Conservation (phyloP, 2,329 filamentous ascomycete genomes). For the Periconia macrospinosa region DNA sequence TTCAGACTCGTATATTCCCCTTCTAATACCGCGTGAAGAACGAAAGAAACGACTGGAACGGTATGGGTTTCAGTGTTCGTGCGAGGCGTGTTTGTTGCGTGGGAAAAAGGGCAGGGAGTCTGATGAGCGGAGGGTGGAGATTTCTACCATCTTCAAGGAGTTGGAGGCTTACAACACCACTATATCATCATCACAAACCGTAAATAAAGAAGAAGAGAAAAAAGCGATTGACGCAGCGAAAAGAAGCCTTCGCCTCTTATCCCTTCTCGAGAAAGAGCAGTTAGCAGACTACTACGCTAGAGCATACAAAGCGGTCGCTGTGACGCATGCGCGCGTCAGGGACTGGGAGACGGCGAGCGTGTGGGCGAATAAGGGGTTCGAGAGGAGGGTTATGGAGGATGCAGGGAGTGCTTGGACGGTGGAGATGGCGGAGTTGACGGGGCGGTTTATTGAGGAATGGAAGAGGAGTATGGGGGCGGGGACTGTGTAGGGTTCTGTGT, state of each 20-base stretch:
- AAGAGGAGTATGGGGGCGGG: slow-evolving; percentile 8
- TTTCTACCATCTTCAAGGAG: slow-evolving; percentile 23
- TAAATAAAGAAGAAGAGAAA: too few species aligned
- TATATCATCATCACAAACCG: slow-evolving; percentile 22
- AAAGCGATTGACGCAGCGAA: slow-evolving; percentile 24
- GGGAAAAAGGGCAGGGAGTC: slow-evolving; percentile 16
- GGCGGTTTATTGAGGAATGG: slow-evolving; percentile 32
- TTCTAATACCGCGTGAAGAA: slow-evolving; percentile 31
- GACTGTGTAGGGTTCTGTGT: not conserved
- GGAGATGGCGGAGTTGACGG: slow-evolving; percentile 36
- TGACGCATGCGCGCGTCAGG: slow-evolving; percentile 31
- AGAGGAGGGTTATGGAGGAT: slow-evolving; percentile 35
- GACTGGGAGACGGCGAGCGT: slow-evolving; percentile 34
- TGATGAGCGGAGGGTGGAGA: slow-evolving; percentile 28
- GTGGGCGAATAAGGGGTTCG: slow-evolving; percentile 38
- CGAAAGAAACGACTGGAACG: slow-evolving; percentile 34
- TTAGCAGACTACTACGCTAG: slow-evolving; percentile 39
- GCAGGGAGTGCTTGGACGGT: slow-evolving; percentile 23
- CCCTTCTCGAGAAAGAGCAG: slow-evolving; percentile 35
- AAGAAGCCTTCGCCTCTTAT: slow-evolving; percentile 26
- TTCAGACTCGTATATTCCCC: slow-evolving; percentile 42
- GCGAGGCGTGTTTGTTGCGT: slow-evolving; percentile 39
- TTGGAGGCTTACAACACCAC: not conserved
- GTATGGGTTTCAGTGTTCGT: slow-evolving; percentile 42
- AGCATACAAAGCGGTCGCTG: slow-evolving; percentile 33